These are phyloP conservation scores for Xerocomellus amylosporus DNA, from an alignment of 768 basidiomycete species.

Conservation along the genomic window DNA sequence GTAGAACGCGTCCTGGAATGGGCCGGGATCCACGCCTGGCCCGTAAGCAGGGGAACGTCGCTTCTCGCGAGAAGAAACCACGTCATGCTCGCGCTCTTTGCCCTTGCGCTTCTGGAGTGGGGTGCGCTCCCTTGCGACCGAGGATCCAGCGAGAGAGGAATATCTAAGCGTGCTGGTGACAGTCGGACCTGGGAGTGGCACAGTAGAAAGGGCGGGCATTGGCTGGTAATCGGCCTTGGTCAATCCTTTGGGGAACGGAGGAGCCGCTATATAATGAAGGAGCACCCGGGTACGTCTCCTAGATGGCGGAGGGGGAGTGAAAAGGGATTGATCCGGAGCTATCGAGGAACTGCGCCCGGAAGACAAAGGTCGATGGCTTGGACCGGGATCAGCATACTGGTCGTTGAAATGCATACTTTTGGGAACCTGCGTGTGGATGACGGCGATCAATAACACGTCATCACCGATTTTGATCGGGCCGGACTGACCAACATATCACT, in stretches of 20 bases:
- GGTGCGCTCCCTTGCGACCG: neutral
- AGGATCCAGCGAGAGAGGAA: neutral
- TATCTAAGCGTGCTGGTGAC: neutral
- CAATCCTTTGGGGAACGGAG: slow-evolving; percentile 21
- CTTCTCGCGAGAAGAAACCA: neutral
- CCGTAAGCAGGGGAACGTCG: neutral
- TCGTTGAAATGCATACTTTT: neutral
- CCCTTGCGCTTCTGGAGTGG: slow-evolving; percentile 13
- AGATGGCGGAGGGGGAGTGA: slow-evolving; percentile 26
- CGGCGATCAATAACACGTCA: slow-evolving; percentile 4
- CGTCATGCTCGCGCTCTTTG: slow-evolving; percentile 20
- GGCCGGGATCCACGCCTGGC: neutral
- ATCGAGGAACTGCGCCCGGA: slow-evolving; percentile 8
- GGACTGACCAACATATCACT: slow-evolving; percentile 18
- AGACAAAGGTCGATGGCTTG: neutral
- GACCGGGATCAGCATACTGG: neutral
- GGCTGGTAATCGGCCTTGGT: slow-evolving; percentile 21
- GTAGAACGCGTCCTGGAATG: slow-evolving; percentile 11
- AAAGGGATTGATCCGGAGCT: slow-evolving; percentile 21
- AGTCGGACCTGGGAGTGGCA: neutral
- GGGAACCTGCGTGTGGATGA: slow-evolving; percentile 1
- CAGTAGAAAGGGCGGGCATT: neutral
- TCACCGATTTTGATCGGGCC: slow-evolving; percentile 1
- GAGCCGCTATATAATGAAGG: slow-evolving; percentile 21
- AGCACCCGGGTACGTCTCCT: slow-evolving; percentile 8